Evolutionary conservation across 768 basidiomycete species (phyloP).

Genomic region (Crassisporium funariophilum): DNA sequence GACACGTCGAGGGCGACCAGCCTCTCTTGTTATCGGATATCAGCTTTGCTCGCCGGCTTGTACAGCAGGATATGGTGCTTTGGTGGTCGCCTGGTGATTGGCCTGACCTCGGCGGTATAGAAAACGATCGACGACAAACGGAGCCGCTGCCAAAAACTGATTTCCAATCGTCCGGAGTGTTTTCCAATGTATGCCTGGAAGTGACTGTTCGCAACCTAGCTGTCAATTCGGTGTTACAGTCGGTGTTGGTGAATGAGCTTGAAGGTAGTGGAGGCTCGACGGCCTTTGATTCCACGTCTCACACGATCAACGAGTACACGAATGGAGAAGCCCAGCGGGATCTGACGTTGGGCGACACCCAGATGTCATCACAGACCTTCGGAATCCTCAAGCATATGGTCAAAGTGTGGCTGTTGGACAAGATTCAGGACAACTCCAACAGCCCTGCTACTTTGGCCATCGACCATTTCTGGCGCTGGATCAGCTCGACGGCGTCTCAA

Average conservation of each 20-base stretch:
- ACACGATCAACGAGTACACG: slow-evolving; percentile 87
- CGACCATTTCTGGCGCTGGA: slow-evolving; percentile 98
- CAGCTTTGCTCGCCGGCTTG: slow-evolving; percentile 84
- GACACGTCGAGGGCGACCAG: slow-evolving; percentile 90
- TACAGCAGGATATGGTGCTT: slow-evolving; percentile 86
- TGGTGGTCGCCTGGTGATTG: slow-evolving; percentile 95
- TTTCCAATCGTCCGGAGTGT: slow-evolving; percentile 82
- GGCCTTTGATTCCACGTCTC: slow-evolving; percentile 91
- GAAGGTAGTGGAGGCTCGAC: slow-evolving; percentile 94
- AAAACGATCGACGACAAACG: slow-evolving; percentile 76
- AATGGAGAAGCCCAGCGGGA: slow-evolving; percentile 69
- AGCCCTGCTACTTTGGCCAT: slow-evolving; percentile 72
- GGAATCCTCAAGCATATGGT: slow-evolving; percentile 84
- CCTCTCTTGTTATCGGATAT: slow-evolving; percentile 88
- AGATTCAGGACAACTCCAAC: slow-evolving; percentile 66
- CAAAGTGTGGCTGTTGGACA: slow-evolving; percentile 88
- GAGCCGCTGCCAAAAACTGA: slow-evolving; percentile 86
- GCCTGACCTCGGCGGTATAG: slow-evolving; percentile 92
- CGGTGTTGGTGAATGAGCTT: slow-evolving; percentile 93
- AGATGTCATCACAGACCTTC: slow-evolving; percentile 86
- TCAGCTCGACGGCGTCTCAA: slow-evolving; percentile 79
- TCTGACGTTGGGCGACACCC: slow-evolving; percentile 85
- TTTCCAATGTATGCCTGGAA: slow-evolving; percentile 91
- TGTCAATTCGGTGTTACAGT: slow-evolving; percentile 92
- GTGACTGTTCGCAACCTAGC: slow-evolving; percentile 90